Percentiles rank a stretch among this genome's conserved stretches.
Conservation (phyloP, 2,329 filamentous ascomycete genomes). For the Sporothrix schenckii region DNA sequence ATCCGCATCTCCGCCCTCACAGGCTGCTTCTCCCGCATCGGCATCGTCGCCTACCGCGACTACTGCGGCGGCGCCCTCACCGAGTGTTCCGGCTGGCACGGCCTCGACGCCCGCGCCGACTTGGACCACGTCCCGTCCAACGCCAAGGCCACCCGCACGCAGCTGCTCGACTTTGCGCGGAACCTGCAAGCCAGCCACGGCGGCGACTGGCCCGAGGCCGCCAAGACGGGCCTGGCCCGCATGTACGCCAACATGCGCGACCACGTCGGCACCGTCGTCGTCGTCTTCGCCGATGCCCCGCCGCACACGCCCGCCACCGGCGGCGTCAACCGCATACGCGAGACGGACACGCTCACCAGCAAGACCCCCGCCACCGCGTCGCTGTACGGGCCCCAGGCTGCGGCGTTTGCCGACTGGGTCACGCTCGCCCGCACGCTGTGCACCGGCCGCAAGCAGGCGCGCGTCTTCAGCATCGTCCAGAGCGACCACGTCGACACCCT, state of each 20-base stretch:
- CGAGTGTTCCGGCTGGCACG: slow-evolving; percentile 56
- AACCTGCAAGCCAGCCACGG: slow-evolving; percentile 44
- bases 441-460: slow-evolving; percentile 45
- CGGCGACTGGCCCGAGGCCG: slow-evolving; percentile 52
- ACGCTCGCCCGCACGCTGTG: slow-evolving; percentile 44
- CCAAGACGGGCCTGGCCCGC: slow-evolving; percentile 53
- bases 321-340: slow-evolving; percentile 41
- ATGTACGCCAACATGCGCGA: slow-evolving; percentile 53
- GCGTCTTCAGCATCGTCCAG: slow-evolving; percentile 51
- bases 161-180: slow-evolving; percentile 45
- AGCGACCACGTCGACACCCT: slow-evolving; percentile 35
- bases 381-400: slow-evolving; percentile 43
- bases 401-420: slow-evolving; percentile 51
- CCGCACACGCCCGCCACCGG: slow-evolving; percentile 33
- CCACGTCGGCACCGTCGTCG: slow-evolving; percentile 55
- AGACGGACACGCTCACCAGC: slow-evolving; percentile 38
- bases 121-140: not conserved
- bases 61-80: slow-evolving; percentile 46
- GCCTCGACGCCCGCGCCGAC: slow-evolving; percentile 30
- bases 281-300: slow-evolving; percentile 48
- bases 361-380: not conserved
- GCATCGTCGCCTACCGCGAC: slow-evolving; percentile 56
- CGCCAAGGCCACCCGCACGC: slow-evolving; percentile 40
- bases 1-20: slow-evolving; percentile 54
- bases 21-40: slow-evolving; percentile 54